Base-by-base conservation (phyloP, 164 flowering plant species). In the Buxus sempervirens region DNA sequence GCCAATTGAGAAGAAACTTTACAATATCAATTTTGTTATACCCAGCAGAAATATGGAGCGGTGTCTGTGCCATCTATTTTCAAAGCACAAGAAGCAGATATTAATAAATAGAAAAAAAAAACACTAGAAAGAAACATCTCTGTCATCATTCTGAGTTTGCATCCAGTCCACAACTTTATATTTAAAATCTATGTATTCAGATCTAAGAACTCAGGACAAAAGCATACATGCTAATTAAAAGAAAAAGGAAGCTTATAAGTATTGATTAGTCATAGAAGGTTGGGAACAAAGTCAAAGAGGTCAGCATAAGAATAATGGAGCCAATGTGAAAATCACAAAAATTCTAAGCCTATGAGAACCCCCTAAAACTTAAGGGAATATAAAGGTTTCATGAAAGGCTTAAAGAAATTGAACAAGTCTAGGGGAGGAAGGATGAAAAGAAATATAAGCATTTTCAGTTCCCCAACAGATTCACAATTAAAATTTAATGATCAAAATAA, bases 1-100 rank as follows among this genome's bases (percentile, higher is more conserved):
- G 76, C 83, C 82, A 85, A 28, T 84, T 79, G 25, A 96, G 90
- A 60, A 96, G 79, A 78, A 79, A 81, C 75, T 85, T 88, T 36
- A 93, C 79, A 64, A 96, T 80, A 65, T 83, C 97, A 36, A 79
- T 81, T 22, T 72, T 85, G 70, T 93, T 88, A 77, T 83, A 69
- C 59, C 90, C 96, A 73, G 99, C 91, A 68, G 97, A 81, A 62
- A 91, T 90, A 81, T 96, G 98, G 66, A 96, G 96, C 1, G 98
- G 98, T 9, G 99, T 96, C 63, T 93, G 93, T 38, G 82, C 86
- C 97, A 96, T 89, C 99, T 96, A 85, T 76, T 77, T 23, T 71
- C 32, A 32, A 28, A 58, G 36, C 24, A 25, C 19, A 65, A 19
- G 51, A 19, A 28, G 16, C 9, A 25, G 20, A 59, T 57, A 16